Percentiles rank a stretch among this genome's conserved stretches.
phyloP scores from a whole-genome alignment of 495 filamentous ascomycete species.

The Rhypophila decipiens region DNA sequence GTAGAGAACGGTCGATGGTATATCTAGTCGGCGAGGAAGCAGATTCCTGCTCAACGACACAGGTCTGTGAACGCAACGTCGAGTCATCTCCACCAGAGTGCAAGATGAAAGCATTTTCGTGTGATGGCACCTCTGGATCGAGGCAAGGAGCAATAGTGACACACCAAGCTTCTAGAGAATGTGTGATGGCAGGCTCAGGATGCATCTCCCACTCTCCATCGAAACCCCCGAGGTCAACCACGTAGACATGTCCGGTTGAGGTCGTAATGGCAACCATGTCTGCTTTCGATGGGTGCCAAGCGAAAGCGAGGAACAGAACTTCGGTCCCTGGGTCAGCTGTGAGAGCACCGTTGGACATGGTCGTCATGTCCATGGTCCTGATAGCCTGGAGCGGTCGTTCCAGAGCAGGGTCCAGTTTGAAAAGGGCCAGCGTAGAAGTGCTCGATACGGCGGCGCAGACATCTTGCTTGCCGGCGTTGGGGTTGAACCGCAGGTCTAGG shows the following conservation, averaged over 20 bases:
- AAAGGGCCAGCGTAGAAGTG: conserved; percentile 61
- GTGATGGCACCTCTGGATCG: neutral
- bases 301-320: conserved; percentile 61
- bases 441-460: conserved; percentile 67
- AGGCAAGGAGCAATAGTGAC: conserved; percentile 43
- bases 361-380: conserved; percentile 19
- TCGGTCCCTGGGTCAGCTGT: conserved; percentile 37
- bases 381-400: conserved; percentile 25
- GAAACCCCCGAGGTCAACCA: conserved; percentile 33
- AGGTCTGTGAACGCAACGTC: conserved; percentile 30
- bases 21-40: conserved; percentile 19
- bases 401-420: conserved; percentile 32
- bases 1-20: conserved; percentile 29
- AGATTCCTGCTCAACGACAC: conserved; percentile 8
- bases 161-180: conserved; percentile 62
- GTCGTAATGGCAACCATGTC: conserved; percentile 58
- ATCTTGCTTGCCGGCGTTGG: conserved; percentile 34
- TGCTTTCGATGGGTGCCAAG: conserved; percentile 55
- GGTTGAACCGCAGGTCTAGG: conserved; percentile 81
- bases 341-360: conserved; percentile 12
- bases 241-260: conserved; percentile 54
- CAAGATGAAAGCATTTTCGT: conserved; percentile 21
- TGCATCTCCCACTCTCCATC: conserved; percentile 20
- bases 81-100: conserved; percentile 70
- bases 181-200: conserved; percentile 28